Conservation (phyloP, 1,139 yeast species). For the Pichia sp. region DNA sequence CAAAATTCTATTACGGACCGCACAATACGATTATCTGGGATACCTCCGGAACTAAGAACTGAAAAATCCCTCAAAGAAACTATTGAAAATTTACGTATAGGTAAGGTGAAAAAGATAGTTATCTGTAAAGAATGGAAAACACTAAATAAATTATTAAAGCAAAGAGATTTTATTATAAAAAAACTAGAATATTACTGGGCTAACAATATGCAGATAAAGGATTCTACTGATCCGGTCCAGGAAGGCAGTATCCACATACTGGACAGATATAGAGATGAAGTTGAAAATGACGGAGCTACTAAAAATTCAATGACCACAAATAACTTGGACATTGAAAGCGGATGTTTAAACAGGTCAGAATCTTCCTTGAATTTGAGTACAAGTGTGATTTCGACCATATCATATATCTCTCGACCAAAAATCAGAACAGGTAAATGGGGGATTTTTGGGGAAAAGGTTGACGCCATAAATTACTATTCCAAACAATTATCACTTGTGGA, state of each 20-base stretch:
- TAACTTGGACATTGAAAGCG: slow-evolving; percentile 12
- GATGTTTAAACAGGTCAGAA: neutral
- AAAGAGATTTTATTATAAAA: slow-evolving; percentile 44
- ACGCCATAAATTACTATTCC: slow-evolving; percentile 57
- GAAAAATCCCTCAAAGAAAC: slow-evolving; percentile 62
- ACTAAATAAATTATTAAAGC: slow-evolving; percentile 55
- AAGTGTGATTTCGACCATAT: slow-evolving; percentile 16
- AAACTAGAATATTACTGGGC: slow-evolving; percentile 73
- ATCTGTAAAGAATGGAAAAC: slow-evolving; percentile 82
- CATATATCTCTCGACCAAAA: slow-evolving; percentile 41
- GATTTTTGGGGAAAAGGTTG: slow-evolving; percentile 46
- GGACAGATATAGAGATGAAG: neutral
- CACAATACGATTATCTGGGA: slow-evolving; percentile 82
- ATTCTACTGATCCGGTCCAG: neutral
- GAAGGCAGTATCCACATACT: slow-evolving; percentile 1
- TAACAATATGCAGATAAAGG: slow-evolving; percentile 34
- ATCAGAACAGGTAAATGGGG: slow-evolving; percentile 45
- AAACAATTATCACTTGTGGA: slow-evolving; percentile 52
- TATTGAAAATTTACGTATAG: slow-evolving; percentile 71
- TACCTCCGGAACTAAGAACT: slow-evolving; percentile 74
- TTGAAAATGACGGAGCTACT: neutral
- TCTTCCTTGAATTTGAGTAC: neutral
- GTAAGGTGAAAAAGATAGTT: slow-evolving; percentile 66
- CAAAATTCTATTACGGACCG: slow-evolving; percentile 91
- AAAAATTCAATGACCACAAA: neutral